These are phyloP conservation scores for Aquilaria malaccensis DNA, from an alignment of 345 rosid species.

Conservation along the genomic window DNA sequence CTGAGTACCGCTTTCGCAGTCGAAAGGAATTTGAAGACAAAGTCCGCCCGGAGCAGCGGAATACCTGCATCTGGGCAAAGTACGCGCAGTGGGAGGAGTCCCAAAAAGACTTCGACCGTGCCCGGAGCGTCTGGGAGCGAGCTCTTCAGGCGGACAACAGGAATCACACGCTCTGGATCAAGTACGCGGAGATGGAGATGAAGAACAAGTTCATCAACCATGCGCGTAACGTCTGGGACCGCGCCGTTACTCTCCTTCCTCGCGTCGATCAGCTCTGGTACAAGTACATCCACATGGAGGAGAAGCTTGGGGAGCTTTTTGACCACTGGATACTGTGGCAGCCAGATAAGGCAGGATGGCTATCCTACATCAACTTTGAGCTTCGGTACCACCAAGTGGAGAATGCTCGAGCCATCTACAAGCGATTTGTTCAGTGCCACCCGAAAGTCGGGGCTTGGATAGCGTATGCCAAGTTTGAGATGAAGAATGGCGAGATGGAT, in stretches of 20 bases:
- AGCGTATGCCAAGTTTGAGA: conserved; percentile 67
- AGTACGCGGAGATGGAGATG: conserved; percentile 83
- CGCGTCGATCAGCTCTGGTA: conserved; percentile 84
- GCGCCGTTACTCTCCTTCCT: conserved; percentile 61
- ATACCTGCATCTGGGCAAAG: conserved; percentile 57
- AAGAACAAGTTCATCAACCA: conserved; percentile 24
- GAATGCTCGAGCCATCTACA: conserved; percentile 50
- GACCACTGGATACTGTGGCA: conserved; percentile 79
- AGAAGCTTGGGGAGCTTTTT: conserved; percentile 63
- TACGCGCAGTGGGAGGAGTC: conserved; percentile 95
- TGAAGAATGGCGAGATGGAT: conserved; percentile 68
- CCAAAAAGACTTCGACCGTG: conserved; percentile 72
- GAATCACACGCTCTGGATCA: conserved; percentile 75
- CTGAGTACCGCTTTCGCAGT: conserved; percentile 60
- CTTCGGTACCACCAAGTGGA: conserved; percentile 58
- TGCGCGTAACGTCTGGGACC: conserved; percentile 80
- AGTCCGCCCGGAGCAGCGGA: conserved; percentile 64
- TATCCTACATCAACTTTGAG: conserved; percentile 68
- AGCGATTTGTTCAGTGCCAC: conserved; percentile 63
- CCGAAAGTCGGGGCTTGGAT: conserved; percentile 62
- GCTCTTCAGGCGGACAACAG: conserved; percentile 64
- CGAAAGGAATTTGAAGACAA: conserved; percentile 73
- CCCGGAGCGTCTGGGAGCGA: conserved; percentile 78
- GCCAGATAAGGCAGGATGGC: conserved; percentile 84
- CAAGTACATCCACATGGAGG: conserved; percentile 85